Base-by-base conservation (phyloP, 305 asterid genomes). In the Caryopteris hybrid region DNA sequence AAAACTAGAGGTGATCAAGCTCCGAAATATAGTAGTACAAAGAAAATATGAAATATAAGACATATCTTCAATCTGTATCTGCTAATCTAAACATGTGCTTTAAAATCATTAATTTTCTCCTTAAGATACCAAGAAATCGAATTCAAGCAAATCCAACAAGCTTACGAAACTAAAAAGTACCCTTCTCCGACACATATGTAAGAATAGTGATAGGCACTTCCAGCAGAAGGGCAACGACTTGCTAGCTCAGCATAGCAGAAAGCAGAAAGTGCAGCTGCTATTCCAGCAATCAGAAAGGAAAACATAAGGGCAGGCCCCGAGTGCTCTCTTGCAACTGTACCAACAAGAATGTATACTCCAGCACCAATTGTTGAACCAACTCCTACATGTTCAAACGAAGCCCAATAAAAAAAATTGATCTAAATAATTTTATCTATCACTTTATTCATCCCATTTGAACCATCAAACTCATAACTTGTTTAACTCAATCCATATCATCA, bases 211-310 rank as follows among this genome's bases (percentile, higher is more conserved):
- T 93, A 93, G 71, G 98, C 98, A 83, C 98, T 93, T 61, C 98
- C 98, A 78, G 98, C 98, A n/a, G 97, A 93, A 22, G 99, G 99
- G 51, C 97, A 93, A 6, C 99, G 95, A 72, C 99, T 84, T 0
- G 97, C 90, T 1, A 93, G 85, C 82, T 93, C 99, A 1, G 99
- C 99, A 71, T 93, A 93, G 80, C 99, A 93, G 80, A 93, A 84
- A 11, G 96, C 99, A 48, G 99, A 93, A 66, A 93, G 99, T 13
- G 97, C 99, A 66, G 99, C 97, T 2, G 99, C 99, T 76, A 88
- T 90, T 22, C 95, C 99, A 56, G 97, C 99, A 73, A 93, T 90
- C 74, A 93, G 80, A 72, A 93, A 93, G 4, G 99, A 93, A 74
- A 93, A 73, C 1, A 91, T 81, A 53, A 93, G 95, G 14, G 99